Evolutionary conservation across 148 eudicot species (phyloP), one percentile per base, ranked within the genome.

Genomic region (Nepenthes mirabilis): DNA sequence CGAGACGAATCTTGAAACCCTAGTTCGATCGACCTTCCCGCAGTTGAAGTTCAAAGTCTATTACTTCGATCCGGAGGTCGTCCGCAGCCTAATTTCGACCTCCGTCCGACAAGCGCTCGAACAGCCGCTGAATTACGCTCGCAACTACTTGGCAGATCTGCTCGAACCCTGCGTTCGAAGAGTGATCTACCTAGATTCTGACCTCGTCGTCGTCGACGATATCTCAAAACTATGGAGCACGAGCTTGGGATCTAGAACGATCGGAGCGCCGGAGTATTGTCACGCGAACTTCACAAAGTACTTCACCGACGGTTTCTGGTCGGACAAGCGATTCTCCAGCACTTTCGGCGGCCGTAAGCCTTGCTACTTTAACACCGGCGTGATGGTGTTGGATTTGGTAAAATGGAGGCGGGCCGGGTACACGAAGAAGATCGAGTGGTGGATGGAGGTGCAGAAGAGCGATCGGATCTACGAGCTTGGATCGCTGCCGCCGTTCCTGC

Each of bases 331-430:
- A 1, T 77, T 69, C 55, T 75, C 85, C 34, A 67, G 69, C 58
- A 72, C 78, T 0, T 91, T 91, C 61, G 8, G 52, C 1, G 75
- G 82, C 3, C 66, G 95, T 49, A 63, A 34, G 0, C 85, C 95
- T 5, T 91, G 97, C 23, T 91, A 91, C 60, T 89, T 89, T 72
- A 89, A 89, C 70, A 89, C 97, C 0, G 97, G 97, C 0, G 96
- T 89, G 14, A 90, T 90, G 97, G 87, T 90, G 23, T 80, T 90
- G 37, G 97, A 90, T 73, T 72, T 90, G 58, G 77, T 43, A 0
- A 74, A 65, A 52, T 87, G 95, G 97, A 73, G 97, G 68, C 85
- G 79, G 10, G 58, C 71, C n/a, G 88, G 95, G 37, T 90, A 80
- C 77, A 87, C 97, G 37, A 72, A 59, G 32, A 70, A 79, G 58